A percentile compares a stretch with the other conserved stretches of the same genome.
Evolutionary conservation across 257 asterid species (phyloP).

Genomic region (Solanum acaule): DNA sequence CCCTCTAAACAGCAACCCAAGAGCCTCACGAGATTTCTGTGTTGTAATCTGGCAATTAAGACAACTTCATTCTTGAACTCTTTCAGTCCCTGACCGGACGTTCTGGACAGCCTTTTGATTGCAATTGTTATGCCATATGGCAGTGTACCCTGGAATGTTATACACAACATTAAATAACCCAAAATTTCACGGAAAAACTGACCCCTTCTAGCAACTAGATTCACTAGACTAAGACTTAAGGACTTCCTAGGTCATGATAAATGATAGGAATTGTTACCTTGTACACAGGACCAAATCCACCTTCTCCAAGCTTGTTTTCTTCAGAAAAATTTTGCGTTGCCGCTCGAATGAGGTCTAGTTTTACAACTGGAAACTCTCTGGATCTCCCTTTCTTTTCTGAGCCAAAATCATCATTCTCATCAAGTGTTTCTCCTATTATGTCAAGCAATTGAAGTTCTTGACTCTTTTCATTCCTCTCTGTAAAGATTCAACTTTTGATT

Average conservation of each 20-base stretch:
- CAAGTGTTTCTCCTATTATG: background rate
- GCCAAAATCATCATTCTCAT: background rate
- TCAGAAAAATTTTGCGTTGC: background rate
- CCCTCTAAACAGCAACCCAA: background rate
- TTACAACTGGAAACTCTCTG: background rate
- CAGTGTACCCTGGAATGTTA: background rate
- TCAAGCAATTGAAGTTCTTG: background rate
- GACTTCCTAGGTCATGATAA: background rate
- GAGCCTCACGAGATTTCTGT: slow-evolving; percentile 1
- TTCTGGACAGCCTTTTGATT: background rate
- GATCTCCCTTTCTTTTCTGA: background rate
- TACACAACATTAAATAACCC: background rate
- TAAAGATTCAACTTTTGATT: background rate
- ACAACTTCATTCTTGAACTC: slow-evolving; percentile 2
- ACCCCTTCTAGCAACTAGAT: background rate
- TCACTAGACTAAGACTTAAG: background rate
- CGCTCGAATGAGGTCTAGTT: background rate
- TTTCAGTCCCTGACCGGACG: background rate
- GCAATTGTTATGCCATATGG: background rate
- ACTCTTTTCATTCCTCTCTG: background rate
- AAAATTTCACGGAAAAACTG: too few relatives aligned
- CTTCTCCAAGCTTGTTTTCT: background rate
- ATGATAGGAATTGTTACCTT: background rate
- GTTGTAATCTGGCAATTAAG: background rate
- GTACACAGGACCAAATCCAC: slow-evolving; percentile 5